A percentile compares a stretch with the other conserved stretches of the same genome.
Conservation (phyloP, 2,329 filamentous ascomycete genomes). For the Cladobotryum protrusum region DNA sequence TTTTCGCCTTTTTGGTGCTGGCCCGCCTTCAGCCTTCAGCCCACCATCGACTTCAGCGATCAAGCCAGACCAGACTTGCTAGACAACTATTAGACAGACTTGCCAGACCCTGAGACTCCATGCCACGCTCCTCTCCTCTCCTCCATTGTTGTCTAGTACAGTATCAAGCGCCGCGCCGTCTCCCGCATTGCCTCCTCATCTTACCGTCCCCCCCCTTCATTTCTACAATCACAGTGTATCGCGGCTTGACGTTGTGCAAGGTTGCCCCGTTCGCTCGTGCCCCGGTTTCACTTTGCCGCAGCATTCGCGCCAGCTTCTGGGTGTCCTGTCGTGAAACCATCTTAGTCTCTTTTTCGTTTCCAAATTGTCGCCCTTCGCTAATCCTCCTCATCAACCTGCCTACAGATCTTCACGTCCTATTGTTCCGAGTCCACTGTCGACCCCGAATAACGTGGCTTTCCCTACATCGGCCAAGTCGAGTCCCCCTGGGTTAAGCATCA, state of each 20-base stretch:
- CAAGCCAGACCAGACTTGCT: background rate
- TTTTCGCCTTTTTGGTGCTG: too few species aligned
- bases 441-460: constrained; percentile 37
- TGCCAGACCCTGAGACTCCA: background rate
- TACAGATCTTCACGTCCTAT: constrained; percentile 42
- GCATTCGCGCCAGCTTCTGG: constrained; percentile 11
- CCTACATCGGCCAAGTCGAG: constrained; percentile 36
- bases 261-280: constrained; percentile 16
- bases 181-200: background rate
- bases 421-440: constrained; percentile 45
- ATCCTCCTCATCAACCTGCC: constrained; percentile 18
- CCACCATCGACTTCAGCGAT: background rate
- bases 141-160: too few species aligned
- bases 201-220: background rate
- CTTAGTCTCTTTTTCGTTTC: constrained; percentile 4
- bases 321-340: constrained; percentile 22
- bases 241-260: constrained; percentile 19
- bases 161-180: background rate
- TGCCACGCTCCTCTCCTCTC: background rate
- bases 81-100: background rate
- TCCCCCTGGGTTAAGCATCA: constrained; percentile 14
- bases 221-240: constrained; percentile 3
- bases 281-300: constrained; percentile 16
- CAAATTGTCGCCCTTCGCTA: background rate
- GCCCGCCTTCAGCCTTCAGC: constrained; percentile 10